Conservation (phyloP, 371 early-diverging fungal genomes). For the Mortierella sp. region DNA sequence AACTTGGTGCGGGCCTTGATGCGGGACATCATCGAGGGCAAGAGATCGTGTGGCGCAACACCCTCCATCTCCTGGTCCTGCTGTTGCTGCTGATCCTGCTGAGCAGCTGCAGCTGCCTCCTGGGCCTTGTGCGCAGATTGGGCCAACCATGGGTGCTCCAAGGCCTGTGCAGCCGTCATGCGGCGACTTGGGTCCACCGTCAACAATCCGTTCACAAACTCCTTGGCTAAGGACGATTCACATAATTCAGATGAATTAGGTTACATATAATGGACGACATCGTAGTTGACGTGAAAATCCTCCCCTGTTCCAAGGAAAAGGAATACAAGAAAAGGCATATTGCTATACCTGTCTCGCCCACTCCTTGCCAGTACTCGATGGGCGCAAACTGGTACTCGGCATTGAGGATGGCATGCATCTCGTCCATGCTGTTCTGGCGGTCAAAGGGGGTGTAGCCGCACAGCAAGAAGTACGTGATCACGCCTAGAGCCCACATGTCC, state of each 20-base stretch:
- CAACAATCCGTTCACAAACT: constrained; percentile 82
- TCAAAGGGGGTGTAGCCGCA: constrained; percentile 95
- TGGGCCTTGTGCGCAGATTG: constrained; percentile 16
- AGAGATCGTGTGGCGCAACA: constrained; percentile 60
- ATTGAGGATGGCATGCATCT: constrained; percentile 77
- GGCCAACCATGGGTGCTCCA: constrained; percentile 79
- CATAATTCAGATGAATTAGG: too few relatives aligned
- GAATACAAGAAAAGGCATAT: neutral
- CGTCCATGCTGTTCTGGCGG: constrained; percentile 67
- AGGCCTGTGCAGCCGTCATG: constrained; percentile 80
- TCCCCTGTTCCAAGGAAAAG: neutral
- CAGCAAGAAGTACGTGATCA: constrained; percentile 90
- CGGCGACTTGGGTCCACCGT: constrained; percentile 79
- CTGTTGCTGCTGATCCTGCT: constrained; percentile 14
- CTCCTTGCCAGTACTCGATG: constrained; percentile 78
- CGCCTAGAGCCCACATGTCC: constrained; percentile 95
- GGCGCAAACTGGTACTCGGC: constrained; percentile 84
- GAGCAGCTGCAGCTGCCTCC: constrained; percentile 13
- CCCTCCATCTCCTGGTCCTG: constrained; percentile 42
- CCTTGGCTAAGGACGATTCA: constrained; percentile 88
- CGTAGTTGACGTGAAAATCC: too few relatives aligned
- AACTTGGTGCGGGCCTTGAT: constrained; percentile 85
- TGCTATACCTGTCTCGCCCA: constrained; percentile 44
- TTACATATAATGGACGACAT: too few relatives aligned
- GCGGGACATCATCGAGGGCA: constrained; percentile 82